Percentiles rank a stretch among this genome's conserved stretches.
Conservation (phyloP, 257 asterid genomes). For the Nemophila menziesii region DNA sequence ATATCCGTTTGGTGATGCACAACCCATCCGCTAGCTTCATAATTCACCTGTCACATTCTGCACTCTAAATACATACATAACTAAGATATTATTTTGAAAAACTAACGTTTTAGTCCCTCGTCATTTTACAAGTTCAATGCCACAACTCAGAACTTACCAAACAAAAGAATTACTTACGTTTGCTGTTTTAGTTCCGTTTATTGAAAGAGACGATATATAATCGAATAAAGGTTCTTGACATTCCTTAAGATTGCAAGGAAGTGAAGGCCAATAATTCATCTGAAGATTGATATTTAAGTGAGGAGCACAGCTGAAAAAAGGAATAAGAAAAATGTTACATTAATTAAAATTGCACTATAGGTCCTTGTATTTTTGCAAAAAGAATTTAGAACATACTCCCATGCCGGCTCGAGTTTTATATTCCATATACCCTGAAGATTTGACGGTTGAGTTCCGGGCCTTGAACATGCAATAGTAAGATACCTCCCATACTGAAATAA, state of each 20-base stretch:
- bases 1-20: conserved; percentile 70
- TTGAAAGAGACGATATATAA: conserved; percentile 44
- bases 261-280: conserved; percentile 84
- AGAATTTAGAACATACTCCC: conserved; percentile 49
- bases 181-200: conserved; percentile 60
- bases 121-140: not conserved
- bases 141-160: not conserved
- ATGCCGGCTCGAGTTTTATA: conserved; percentile 41
- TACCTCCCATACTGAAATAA: conserved; percentile 73
- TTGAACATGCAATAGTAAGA: conserved; percentile 60
- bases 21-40: conserved; percentile 72
- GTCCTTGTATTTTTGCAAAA: not conserved
- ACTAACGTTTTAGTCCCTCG: not conserved
- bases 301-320: conserved; percentile 48
- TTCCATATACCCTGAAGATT: conserved; percentile 88
- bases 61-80: conserved; percentile 28
- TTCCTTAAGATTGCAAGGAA: conserved; percentile 58
- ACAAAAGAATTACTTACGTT: conserved; percentile 25
- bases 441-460: conserved; percentile 65
- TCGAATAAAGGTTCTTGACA: conserved; percentile 74
- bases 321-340: no score
- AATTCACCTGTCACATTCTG: conserved; percentile 73
- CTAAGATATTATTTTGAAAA: not conserved
- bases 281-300: conserved; percentile 82
- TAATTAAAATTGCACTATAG: no score